A percentile compares a stretch with the other conserved stretches of the same genome.
Evolutionary conservation across 2,329 filamentous ascomycete genomes (phyloP).

Genomic region (Colletotrichum nymphaeae): DNA sequence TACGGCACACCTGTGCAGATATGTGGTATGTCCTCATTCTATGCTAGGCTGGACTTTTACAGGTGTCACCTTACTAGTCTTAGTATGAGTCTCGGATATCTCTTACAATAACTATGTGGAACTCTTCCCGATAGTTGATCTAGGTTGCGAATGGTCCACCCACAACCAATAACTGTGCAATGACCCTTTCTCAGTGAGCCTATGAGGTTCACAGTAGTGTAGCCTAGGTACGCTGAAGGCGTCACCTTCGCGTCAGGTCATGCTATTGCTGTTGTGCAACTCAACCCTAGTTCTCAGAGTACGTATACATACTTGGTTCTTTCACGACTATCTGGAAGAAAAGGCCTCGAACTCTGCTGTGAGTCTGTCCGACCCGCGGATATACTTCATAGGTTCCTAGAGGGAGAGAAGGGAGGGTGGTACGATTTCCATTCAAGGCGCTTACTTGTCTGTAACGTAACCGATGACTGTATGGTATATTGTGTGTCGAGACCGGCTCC

Average conservation of each 20-base stretch:
- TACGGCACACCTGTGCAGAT: too few relatives aligned
- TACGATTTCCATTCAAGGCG: background rate
- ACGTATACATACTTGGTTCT: background rate
- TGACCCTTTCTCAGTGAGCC: background rate
- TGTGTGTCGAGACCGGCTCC: background rate
- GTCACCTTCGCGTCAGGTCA: background rate
- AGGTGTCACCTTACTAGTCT: too few relatives aligned
- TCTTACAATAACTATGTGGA: too few relatives aligned
- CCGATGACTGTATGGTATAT: background rate
- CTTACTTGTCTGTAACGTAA: background rate
- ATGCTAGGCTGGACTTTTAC: too few relatives aligned
- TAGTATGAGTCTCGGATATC: too few relatives aligned
- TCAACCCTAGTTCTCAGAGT: background rate
- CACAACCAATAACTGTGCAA: too few relatives aligned
- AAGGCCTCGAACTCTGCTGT: background rate
- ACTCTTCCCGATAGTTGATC: too few relatives aligned
- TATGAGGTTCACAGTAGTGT: too few relatives aligned
- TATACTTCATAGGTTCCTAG: background rate
- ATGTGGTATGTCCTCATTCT: too few relatives aligned
- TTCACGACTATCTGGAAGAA: background rate
- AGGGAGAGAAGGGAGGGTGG: background rate
- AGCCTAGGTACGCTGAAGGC: background rate
- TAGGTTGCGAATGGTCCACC: too few relatives aligned
- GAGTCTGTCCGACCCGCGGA: background rate
- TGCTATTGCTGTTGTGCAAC: conserved; percentile 6